Conservation (phyloP, 305 asterid genomes). For the Plantago coronopus region DNA sequence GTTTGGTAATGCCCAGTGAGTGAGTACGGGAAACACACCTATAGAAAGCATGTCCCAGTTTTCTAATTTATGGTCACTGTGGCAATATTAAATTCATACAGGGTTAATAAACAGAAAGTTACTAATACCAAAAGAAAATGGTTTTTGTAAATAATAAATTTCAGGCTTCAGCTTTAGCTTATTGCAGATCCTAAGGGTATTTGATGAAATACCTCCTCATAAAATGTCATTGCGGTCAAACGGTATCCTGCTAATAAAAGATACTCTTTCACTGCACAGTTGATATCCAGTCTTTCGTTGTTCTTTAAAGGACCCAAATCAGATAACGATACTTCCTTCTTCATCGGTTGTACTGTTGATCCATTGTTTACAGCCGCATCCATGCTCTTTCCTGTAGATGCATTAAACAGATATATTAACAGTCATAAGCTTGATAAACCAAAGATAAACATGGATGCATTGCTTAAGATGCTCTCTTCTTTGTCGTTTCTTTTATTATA, state of each 20-base stretch:
- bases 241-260: constrained; percentile 92
- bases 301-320: constrained; percentile 95
- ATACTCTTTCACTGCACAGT: constrained; percentile 97
- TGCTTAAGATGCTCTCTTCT: constrained; percentile 11
- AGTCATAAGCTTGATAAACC: constrained; percentile 17
- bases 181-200: constrained; percentile 21
- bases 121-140: constrained; percentile 1
- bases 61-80: neutral
- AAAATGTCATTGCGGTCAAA: constrained; percentile 97
- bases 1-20: neutral
- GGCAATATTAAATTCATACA: too few species aligned
- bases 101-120: neutral
- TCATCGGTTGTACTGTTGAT: constrained; percentile 41
- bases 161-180: neutral
- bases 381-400: constrained; percentile 44
- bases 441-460: constrained; percentile 14
- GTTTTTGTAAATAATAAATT: neutral
- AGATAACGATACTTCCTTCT: constrained; percentile 48
- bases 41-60: neutral
- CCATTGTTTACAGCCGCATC: constrained; percentile 39
- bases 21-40: neutral
- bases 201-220: constrained; percentile 74
- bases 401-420: constrained; percentile 29
- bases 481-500: too few species aligned
- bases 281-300: constrained; percentile 77